Percentiles rank a stretch among this genome's conserved stretches.
These are phyloP conservation scores for Fusarium robinianum DNA, from an alignment of 2,329 filamentous ascomycete species.

Conservation along the genomic window DNA sequence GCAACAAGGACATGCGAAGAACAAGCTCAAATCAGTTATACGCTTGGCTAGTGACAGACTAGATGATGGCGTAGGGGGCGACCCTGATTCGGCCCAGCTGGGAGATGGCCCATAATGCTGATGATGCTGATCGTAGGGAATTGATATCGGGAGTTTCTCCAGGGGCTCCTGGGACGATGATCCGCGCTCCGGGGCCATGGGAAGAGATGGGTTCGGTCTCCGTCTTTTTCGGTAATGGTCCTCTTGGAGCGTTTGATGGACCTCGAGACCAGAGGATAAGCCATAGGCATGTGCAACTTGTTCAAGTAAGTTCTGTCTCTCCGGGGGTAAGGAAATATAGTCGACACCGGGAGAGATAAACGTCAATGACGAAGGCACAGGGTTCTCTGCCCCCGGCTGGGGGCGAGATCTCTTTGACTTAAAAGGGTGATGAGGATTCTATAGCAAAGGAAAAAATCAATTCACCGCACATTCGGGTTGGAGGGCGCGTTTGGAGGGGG, in stretches of 20 bases:
- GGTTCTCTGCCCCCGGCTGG: constrained; percentile 32
- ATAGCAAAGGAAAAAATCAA: constrained; percentile 44
- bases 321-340: constrained; percentile 34
- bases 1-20: constrained; percentile 43
- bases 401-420: constrained; percentile 39
- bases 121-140: constrained; percentile 28
- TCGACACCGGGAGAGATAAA: constrained; percentile 28
- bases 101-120: constrained; percentile 28
- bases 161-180: constrained; percentile 35
- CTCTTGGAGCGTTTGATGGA: constrained; percentile 36
- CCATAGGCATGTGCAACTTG: constrained; percentile 40
- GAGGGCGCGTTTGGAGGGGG: constrained; percentile 25
- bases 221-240: constrained; percentile 41
- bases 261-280: constrained; percentile 38
- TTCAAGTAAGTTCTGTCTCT: constrained; percentile 36
- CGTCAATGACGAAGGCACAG: constrained; percentile 27
- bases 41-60: constrained; percentile 36
- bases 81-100: constrained; percentile 30
- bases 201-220: constrained; percentile 36
- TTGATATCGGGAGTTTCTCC: constrained; percentile 39
- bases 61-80: constrained; percentile 31
- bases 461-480: constrained; percentile 44
- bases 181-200: constrained; percentile 39
- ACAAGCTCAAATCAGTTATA: constrained; percentile 36
- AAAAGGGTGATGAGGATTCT: constrained; percentile 39